These are phyloP conservation scores for Lipomyces yarrowii DNA, from an alignment of 1,139 yeast species.

Conservation along the genomic window DNA sequence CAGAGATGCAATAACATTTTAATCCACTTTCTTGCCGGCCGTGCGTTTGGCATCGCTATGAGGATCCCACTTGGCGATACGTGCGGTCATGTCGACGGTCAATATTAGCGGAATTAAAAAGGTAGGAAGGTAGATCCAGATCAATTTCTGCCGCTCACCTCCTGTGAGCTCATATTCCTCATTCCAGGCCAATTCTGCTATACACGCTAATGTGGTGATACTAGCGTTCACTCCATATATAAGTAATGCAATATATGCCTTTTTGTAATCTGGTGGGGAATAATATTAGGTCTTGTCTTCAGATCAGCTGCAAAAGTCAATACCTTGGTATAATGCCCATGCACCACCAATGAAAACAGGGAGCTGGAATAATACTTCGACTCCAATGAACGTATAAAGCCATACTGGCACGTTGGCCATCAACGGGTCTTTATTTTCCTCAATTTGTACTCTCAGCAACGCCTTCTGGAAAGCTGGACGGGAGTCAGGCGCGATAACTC, in stretches of 20 bases:
- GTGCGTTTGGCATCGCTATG: not conserved
- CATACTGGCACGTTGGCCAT: constrained; percentile 62
- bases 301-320: not conserved
- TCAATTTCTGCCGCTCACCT: constrained; percentile 45
- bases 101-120: constrained; percentile 63
- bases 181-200: constrained; percentile 38
- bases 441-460: constrained; percentile 61
- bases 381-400: constrained; percentile 68
- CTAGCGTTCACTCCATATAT: constrained; percentile 78
- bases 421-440: constrained; percentile 68
- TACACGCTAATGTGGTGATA: constrained; percentile 69
- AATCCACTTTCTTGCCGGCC: not conserved
- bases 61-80: constrained; percentile 34
- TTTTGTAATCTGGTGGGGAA: constrained; percentile 34
- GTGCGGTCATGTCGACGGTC: constrained; percentile 50
- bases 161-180: constrained; percentile 20
- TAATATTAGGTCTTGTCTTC: not conserved
- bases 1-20: not conserved
- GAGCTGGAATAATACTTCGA: constrained; percentile 73
- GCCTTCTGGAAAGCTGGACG: constrained; percentile 52
- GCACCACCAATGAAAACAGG: constrained; percentile 61
- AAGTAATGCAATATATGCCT: constrained; percentile 55
- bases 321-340: constrained; percentile 32
- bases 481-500: constrained; percentile 61
- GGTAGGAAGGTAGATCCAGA: constrained; percentile 66